These are phyloP conservation scores for Skeletonema tropicum DNA, from an alignment of 108 stramenopile genomes.

Conservation along the genomic window DNA sequence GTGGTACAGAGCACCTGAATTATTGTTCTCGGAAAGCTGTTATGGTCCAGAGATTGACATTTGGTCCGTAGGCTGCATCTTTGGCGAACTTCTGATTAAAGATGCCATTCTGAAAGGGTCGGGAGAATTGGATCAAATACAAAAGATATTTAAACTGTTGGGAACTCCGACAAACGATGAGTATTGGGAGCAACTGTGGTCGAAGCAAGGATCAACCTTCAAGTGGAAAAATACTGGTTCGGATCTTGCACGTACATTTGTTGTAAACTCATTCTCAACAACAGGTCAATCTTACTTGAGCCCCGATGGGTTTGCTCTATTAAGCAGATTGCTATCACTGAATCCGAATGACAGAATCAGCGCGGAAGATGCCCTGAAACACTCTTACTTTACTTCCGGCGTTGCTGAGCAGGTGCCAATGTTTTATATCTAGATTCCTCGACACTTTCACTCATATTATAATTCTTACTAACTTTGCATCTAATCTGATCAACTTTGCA, in stretches of 20 bases:
- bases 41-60: constrained; percentile 93
- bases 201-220: constrained; percentile 76
- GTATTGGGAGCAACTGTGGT: constrained; percentile 80
- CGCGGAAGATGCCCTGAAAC: constrained; percentile 86
- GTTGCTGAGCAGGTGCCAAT: constrained; percentile 40
- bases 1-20: constrained; percentile 92
- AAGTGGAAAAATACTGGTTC: constrained; percentile 71
- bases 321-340: constrained; percentile 82
- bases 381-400: constrained; percentile 40
- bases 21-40: constrained; percentile 80
- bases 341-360: constrained; percentile 90
- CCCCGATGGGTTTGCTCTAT: constrained; percentile 84
- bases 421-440: constrained; percentile 12
- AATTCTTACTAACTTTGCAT: too few relatives aligned
- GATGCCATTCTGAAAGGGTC: constrained; percentile 92
- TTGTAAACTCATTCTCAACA: constrained; percentile 65
- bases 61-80: constrained; percentile 97
- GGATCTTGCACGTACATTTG: constrained; percentile 65
- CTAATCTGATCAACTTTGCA: too few relatives aligned
- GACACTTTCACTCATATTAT: not conserved
- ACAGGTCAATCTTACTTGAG: constrained; percentile 79
- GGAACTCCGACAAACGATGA: constrained; percentile 82
- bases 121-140: constrained; percentile 96
- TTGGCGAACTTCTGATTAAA: constrained; percentile 93
- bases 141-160: constrained; percentile 90